phyloP scores from a whole-genome alignment of 306 rosid genomes.

The Vicia villosa region DNA sequence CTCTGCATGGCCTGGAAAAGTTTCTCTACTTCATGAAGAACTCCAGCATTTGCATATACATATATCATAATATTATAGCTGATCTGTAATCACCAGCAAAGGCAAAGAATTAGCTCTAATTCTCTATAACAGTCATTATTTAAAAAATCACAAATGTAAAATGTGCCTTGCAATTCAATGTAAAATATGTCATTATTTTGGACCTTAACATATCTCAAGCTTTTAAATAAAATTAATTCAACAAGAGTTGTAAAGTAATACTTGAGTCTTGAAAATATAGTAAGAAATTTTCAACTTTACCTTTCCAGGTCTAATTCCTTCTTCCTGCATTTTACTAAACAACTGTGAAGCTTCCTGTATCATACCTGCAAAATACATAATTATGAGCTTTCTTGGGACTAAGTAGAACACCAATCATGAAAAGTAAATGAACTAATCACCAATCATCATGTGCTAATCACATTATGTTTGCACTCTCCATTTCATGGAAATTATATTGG shows the following conservation, averaged over 20 bases:
- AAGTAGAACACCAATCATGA: conserved; percentile 8
- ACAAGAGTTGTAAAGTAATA: not conserved
- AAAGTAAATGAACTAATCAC: conserved; percentile 20
- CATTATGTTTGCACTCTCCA: not conserved
- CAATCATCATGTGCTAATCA: conserved; percentile 16
- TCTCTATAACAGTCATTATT: conserved; percentile 6
- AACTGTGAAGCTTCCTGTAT: conserved; percentile 63
- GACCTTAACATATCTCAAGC: not conserved
- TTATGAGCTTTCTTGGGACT: conserved; percentile 1
- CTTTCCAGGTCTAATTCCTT: conserved; percentile 82
- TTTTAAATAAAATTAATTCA: conserved; percentile 15
- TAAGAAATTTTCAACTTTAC: conserved; percentile 40
- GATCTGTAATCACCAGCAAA: conserved; percentile 60
- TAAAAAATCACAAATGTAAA: conserved; percentile 10
- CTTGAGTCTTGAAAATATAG: conserved; percentile 16
- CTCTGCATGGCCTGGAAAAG: conserved; percentile 67
- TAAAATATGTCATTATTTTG: not conserved
- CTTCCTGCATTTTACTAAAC: conserved; percentile 75
- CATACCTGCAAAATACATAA: conserved; percentile 59
- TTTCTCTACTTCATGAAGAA: conserved; percentile 58
- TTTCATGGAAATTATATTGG: conserved; percentile 14
- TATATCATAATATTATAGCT: conserved; percentile 88
- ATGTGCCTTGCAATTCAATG: not conserved
- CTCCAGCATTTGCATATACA: conserved; percentile 74
- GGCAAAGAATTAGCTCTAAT: conserved; percentile 32